Percentiles rank a stretch among this genome's conserved stretches.
These are phyloP conservation scores for Backusella tarrabulga DNA, from an alignment of 192 early-diverging fungal genomes.

Conservation along the genomic window DNA sequence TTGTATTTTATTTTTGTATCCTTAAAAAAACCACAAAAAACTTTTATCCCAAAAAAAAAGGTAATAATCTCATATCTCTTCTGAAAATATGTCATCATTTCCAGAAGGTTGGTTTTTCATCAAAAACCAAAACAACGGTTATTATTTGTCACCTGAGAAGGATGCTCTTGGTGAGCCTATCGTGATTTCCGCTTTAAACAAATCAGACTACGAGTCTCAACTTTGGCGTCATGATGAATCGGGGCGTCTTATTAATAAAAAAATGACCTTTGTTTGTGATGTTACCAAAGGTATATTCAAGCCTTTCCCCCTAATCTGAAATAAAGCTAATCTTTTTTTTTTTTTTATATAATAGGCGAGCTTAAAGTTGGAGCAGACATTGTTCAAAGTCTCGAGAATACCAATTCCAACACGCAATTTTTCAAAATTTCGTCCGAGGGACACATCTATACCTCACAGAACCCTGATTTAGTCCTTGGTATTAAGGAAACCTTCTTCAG, in stretches of 20 bases:
- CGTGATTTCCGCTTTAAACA: not conserved
- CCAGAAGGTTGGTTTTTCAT: conserved; percentile 31
- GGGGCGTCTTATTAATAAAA: conserved; percentile 28
- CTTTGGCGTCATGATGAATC: conserved; percentile 22
- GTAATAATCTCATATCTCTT: not conserved
- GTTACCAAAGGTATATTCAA: conserved; percentile 14
- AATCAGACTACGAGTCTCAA: conserved; percentile 19
- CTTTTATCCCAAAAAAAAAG: not conserved
- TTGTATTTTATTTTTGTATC: not conserved
- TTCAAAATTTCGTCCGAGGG: conserved; percentile 11
- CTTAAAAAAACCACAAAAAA: not conserved
- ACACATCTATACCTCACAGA: conserved; percentile 17
- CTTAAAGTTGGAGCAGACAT: conserved; percentile 24
- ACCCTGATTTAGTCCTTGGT: conserved; percentile 19
- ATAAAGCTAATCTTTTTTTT: not conserved
- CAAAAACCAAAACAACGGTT: conserved; percentile 11
- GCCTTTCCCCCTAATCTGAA: not conserved
- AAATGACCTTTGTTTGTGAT: conserved; percentile 22
- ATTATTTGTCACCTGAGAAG: conserved; percentile 1
- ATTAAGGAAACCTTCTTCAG: conserved; percentile 36
- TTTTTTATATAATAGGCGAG: conserved; percentile 10
- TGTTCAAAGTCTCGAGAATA: conserved; percentile 5
- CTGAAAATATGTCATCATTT: conserved; percentile 18
- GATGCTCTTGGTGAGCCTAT: conserved; percentile 4
- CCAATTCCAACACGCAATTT: not conserved